These are phyloP conservation scores for Circinella minor DNA, from an alignment of 371 early-diverging fungal genomes.

Conservation along the genomic window DNA sequence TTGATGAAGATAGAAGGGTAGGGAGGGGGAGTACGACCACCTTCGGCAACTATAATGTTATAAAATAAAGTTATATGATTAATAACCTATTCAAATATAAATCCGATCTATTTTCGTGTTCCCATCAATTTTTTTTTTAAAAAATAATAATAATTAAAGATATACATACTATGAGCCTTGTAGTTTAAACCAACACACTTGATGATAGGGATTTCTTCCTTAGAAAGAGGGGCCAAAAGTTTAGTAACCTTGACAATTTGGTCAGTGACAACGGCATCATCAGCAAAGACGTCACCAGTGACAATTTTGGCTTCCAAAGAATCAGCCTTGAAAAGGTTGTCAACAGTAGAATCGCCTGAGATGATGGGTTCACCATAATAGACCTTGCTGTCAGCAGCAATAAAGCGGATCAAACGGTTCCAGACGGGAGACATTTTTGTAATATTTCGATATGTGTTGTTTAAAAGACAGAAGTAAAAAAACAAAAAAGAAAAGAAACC, in stretches of 20 bases:
- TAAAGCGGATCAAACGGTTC: conserved; percentile 34
- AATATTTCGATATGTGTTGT: no score
- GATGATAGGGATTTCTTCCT: conserved; percentile 36
- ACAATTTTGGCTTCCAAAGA: conserved; percentile 48
- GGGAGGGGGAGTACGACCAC: conserved; percentile 38
- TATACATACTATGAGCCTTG: conserved; percentile 32
- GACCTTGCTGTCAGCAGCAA: conserved; percentile 26
- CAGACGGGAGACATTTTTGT: conserved; percentile 22
- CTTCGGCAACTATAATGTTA: conserved; percentile 25
- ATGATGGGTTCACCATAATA: conserved; percentile 30
- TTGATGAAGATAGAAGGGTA: conserved; percentile 60
- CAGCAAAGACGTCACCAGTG: conserved; percentile 43
- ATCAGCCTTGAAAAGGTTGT: conserved; percentile 26
- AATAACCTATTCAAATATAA: no score
- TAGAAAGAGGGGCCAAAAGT: conserved; percentile 50
- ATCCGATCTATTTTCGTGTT: no score
- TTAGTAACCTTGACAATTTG: conserved; percentile 38
- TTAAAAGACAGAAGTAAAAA: neutral
- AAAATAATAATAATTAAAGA: neutral
- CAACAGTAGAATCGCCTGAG: conserved; percentile 24
- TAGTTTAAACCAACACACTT: conserved; percentile 68
- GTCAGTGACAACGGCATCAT: conserved; percentile 41
- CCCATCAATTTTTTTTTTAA: neutral
- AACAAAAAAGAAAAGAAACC: neutral
- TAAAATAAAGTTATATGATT: neutral